Evolutionary conservation across 352 stramenopile genomes (phyloP), one percentile per base, ranked within the genome.

Genomic region (Pythium myriotylum): DNA sequence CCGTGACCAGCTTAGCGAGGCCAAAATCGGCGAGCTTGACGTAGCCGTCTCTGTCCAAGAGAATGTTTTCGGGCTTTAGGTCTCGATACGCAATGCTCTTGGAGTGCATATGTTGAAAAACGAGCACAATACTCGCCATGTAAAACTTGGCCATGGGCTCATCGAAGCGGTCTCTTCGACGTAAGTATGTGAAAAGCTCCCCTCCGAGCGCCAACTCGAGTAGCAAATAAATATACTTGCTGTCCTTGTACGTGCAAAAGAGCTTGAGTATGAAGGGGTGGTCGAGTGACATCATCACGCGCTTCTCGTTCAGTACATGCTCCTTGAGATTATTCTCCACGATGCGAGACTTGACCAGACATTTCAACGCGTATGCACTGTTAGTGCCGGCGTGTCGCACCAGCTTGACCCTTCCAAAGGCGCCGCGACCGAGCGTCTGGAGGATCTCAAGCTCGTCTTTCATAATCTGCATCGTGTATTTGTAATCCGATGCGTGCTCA

Each of bases 241-340:
- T 82, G 70, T 98, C 91, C 69, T 97, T 92, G 74, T 96, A 94
- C 40, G 85, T 92, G 37, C 70, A 86, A 59, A 84, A 86, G 17
- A 98, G 79, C 66, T 97, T 95, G 51, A 97, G 76, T 58, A 97
- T 96, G 64, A 96, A 97, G 45, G 89, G 92, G 51, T 97, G 89
- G 54, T 94, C 79, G 33, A 97, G 67, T 57, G 85, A 77, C 37
- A 87, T 74, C 77, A 98, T 92, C 24, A 97, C 85, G 26, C 74
- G 73, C 51, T 97, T 95, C 57, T 98, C 92, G 55, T 96, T 97
- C 58, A 97, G 70, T 27, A 97, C 84, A 67, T 98, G 92, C 59
- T 96, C 89, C 22, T 96, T 89, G 48, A 95, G 67, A 49, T 96
- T 95, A 68, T 97, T 94, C 53, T 91, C 76, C 32, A 97, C 86